Base-by-base conservation (phyloP, 2,329 filamentous ascomycete genomes). In the Parascedosporium putredinis region DNA sequence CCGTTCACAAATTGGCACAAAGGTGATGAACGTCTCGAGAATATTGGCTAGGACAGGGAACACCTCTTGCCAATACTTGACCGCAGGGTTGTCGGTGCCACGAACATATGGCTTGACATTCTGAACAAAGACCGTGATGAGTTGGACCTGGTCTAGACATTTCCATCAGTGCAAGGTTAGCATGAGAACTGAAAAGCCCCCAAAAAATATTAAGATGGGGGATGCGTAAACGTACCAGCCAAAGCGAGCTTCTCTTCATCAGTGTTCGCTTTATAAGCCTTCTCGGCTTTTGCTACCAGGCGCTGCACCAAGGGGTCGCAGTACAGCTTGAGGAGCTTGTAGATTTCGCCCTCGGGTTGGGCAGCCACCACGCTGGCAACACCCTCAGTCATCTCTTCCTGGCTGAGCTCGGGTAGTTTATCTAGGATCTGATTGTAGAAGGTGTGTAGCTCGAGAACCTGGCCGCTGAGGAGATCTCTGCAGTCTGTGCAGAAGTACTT, bases 401-500 rank as follows among this genome's bases (percentile, higher is more conserved):
- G 90, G 62, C 91, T 97, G 42, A 81, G 74, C 10, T 84, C 80
- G 6, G 90, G 90, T 14, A 98, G 74, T 58, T 84, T 86, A 64
- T 95, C 88, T 33, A 97, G 76, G 44, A 95, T 84, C 55, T 86
- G 83, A 60, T 95, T 82, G 64, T 96, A 98, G 64, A 98, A 98
- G 3, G 82, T 78, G 65, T 98, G 93, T 14, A 98, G 75, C 59
- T 95, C 88, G 7, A 83, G 66, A 31, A 95, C 87, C 63, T 95
- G 90, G 4, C 78, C 82, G 56, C 88, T 86, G 22, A 98, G 76
- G 31, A 95, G 75, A 60, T 88, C 81, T 57, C 86, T 88, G 72
- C 93, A 98, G 67, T 98, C 93, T 12, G 85, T 89, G 62, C 94
- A 97, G 67, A 98, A 90, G 71, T 93, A 98, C 60, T 94, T 95